Evolutionary conservation across 2,329 filamentous ascomycete species (phyloP).

Genomic region (Penicillium sp.): DNA sequence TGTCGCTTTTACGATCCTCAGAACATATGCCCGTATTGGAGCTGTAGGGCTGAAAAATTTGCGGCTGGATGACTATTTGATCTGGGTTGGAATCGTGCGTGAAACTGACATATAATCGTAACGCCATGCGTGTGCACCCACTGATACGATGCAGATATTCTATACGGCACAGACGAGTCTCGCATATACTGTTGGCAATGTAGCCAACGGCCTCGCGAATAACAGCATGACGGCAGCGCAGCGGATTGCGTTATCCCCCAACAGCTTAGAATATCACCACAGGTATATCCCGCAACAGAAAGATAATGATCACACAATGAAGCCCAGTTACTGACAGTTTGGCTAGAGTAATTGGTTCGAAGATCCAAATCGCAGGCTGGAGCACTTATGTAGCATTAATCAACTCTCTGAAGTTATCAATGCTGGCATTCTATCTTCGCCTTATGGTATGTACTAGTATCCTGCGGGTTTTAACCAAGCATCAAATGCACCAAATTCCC

Average conservation of each 20-base stretch:
- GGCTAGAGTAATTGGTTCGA: slow-evolving; percentile 54
- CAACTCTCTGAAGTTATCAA: slow-evolving; percentile 56
- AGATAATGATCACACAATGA: background rate
- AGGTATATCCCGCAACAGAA: slow-evolving; percentile 26
- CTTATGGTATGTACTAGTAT: slow-evolving; percentile 48
- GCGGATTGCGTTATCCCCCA: slow-evolving; percentile 47
- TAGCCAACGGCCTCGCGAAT: slow-evolving; percentile 57
- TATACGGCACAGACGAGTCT: slow-evolving; percentile 54
- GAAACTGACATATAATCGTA: background rate
- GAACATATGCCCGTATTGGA: slow-evolving; percentile 44
- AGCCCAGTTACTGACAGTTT: background rate
- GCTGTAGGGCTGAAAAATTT: slow-evolving; percentile 29
- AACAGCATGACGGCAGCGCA: slow-evolving; percentile 58
- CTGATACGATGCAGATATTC: slow-evolving; percentile 43
- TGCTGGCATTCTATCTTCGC: slow-evolving; percentile 59
- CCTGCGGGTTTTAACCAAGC: no score
- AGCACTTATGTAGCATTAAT: slow-evolving; percentile 55
- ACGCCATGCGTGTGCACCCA: background rate
- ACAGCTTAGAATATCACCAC: slow-evolving; percentile 48
- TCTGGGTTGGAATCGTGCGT: slow-evolving; percentile 55
- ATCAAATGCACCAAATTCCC: background rate
- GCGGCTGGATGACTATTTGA: slow-evolving; percentile 58
- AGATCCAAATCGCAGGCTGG: slow-evolving; percentile 58
- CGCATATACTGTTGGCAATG: slow-evolving; percentile 52
- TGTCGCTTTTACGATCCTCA: slow-evolving; percentile 28